Evolutionary conservation across 768 basidiomycete species (phyloP).

Genomic region (Strobilomyces echinocephalus): DNA sequence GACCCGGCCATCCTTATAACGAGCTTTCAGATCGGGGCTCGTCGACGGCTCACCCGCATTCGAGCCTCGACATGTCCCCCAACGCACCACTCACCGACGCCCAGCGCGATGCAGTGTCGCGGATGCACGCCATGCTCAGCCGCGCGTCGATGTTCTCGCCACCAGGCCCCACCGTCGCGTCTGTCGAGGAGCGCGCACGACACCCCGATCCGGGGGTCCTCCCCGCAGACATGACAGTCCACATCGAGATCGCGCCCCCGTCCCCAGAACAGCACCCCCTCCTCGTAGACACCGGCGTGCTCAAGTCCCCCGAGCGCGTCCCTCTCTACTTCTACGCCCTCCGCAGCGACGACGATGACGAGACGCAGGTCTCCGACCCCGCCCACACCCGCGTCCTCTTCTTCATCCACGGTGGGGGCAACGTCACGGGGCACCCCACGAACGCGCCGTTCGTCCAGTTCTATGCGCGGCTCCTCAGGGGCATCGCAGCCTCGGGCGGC

Average conservation of each 20-base stretch:
- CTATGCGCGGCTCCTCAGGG: conserved; percentile 10
- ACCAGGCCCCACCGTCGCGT: no score
- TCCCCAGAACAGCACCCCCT: conserved; percentile 2
- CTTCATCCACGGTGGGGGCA: conserved; percentile 23
- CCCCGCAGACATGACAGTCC: conserved; percentile 9
- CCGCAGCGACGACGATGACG: background rate
- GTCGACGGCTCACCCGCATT: no score
- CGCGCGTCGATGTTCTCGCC: no score
- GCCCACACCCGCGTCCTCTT: conserved; percentile 17
- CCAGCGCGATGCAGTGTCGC: no score
- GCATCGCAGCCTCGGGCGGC: background rate
- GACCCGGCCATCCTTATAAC: no score
- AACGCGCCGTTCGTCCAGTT: background rate
- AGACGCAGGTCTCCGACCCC: background rate
- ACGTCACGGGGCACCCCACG: conserved; percentile 17
- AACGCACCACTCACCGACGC: no score
- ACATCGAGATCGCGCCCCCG: conserved; percentile 18
- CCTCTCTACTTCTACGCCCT: conserved; percentile 20
- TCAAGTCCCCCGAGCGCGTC: conserved; percentile 17
- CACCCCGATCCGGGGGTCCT: background rate
- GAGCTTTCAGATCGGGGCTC: no score
- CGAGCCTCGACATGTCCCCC: no score
- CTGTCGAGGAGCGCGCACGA: no score
- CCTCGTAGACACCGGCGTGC: background rate
- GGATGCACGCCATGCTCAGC: no score